phyloP scores from a whole-genome alignment of 208 protist species.

The Naegleria lovaniensis region DNA sequence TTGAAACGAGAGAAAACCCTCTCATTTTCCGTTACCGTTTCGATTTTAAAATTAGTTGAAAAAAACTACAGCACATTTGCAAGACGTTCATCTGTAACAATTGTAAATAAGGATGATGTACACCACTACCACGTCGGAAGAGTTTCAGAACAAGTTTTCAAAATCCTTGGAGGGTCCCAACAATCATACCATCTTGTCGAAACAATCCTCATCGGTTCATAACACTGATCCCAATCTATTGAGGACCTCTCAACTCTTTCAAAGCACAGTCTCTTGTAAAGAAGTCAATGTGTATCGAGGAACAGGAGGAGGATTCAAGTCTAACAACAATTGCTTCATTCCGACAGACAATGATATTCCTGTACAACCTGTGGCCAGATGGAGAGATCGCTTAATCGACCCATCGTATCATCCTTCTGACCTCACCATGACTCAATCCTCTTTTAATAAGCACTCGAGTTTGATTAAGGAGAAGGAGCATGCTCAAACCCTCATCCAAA shows the following conservation, averaged over 20 bases:
- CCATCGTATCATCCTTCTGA: not conserved
- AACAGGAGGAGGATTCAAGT: not conserved
- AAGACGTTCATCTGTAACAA: not conserved
- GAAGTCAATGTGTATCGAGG: not conserved
- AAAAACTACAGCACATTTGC: not conserved
- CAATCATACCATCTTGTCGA: not conserved
- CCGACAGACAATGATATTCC: not conserved
- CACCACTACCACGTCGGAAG: not conserved
- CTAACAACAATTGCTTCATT: not conserved
- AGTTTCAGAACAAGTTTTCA: not conserved
- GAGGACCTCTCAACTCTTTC: not conserved
- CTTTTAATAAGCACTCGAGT: not conserved
- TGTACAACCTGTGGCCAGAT: not conserved
- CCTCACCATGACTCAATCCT: not conserved
- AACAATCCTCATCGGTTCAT: not conserved
- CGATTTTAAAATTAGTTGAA: too few species aligned
- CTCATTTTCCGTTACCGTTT: too few species aligned
- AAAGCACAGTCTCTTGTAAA: not conserved
- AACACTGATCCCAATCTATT: not conserved
- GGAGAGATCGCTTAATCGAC: not conserved
- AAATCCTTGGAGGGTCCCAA: not conserved
- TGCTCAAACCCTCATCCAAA: not conserved
- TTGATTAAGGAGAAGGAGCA: not conserved
- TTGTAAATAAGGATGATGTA: not conserved
- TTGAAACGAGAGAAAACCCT: too few species aligned